Evolutionary conservation across 1,284 basidiomycete genomes (phyloP), one percentile per base, ranked within the genome.

Genomic region (Athelia sp.): DNA sequence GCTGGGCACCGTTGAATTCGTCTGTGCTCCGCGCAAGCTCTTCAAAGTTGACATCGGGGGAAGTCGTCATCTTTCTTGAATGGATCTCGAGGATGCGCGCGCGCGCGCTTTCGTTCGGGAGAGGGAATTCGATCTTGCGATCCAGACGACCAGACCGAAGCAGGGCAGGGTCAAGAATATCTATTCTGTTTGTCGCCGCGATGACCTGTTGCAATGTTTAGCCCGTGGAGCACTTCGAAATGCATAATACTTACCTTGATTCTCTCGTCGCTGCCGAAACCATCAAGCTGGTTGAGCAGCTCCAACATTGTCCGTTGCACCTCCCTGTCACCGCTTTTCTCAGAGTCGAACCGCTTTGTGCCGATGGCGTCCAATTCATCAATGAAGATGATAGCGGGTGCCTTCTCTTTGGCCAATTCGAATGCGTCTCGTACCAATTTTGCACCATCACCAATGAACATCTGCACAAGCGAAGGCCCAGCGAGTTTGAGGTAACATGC

Each of bases 291-390:
- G 70, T 98, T 98, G 66, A 99, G 94, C 49, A 99, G 79, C 69
- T 99, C 97, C 67, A 99, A 75, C 96, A 99, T 99, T n/a, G 96
- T 99, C 62, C 96, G 75, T 71, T 99, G 97, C 17, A 99, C 96
- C 67, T 99, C 96, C 67, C 98, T 95, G 69, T 99, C 96, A 50
- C 97, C 97, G 58, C 96, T 98, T 46, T 96, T 96, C 54, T 97
- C 97, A 54, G 98, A 97, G 65, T 99, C 96, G 62, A 98, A 98
- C 43, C 96, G 84, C 45, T 97, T 96, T 38, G 96, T 98, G 60
- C 97, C 96, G 58, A 99, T 94, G 15, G 96, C 94, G 61, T 97
- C 93, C 53, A 97, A 79, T 69, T 98, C 97, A 62, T 99, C 96
- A 59, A 99, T 98, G 75, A 99, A 99, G 70, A 99, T 98, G 65